Evolutionary conservation across 2,329 filamentous ascomycete species (phyloP), one percentile per base, ranked within the genome.

Genomic region (Ophiostoma pallidulum): DNA sequence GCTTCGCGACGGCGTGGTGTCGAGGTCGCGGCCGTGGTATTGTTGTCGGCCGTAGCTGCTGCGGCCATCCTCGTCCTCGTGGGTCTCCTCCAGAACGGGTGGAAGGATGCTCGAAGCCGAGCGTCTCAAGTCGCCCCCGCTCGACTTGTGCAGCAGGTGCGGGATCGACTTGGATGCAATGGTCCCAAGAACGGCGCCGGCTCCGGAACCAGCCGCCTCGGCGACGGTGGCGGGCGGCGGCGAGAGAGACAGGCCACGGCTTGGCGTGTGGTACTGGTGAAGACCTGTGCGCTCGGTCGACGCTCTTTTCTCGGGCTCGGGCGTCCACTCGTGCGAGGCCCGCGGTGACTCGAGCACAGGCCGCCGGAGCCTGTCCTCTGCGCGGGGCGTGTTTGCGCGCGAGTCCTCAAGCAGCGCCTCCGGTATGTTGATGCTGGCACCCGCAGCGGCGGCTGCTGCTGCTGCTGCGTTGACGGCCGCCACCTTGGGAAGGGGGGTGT

Each of bases 21-120:
- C 49, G 46, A 43, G 53, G 36, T 50, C 37, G 24, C 48, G 48
- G 35, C 55, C 48, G 47, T 54, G 47, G 40, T 54, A 53, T 16
- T 14, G 22, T 9, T 19, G 33, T 19, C 16, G n/a, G 16, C 37
- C 4, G 22, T 38, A 8, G 13, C 36, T 8, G 3, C 24, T 26
- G 33, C 20, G 29, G 12, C 37, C 36, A n/a, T 22, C 31, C 4
- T 60, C 66, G 48, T 65, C 63, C 54, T 77, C 74, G 1, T 66
- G 64, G 8, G 66, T 63, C 55, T 80, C 70, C 53, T 72, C 75
- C 54, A 68, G 66, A 4, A 80, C 75, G 0, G 73, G 70, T 4
- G 75, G 66, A 40, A 80, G 59, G n/a, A 62, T 62, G 47, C 68
- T 65, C 6, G 67, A 62, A 18, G 49, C 22, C 8, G 52, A 50